Evolutionary conservation across 2,329 filamentous ascomycete genomes (phyloP), one percentile per base, ranked within the genome.

Genomic region (Orbilia blumenaviensis): DNA sequence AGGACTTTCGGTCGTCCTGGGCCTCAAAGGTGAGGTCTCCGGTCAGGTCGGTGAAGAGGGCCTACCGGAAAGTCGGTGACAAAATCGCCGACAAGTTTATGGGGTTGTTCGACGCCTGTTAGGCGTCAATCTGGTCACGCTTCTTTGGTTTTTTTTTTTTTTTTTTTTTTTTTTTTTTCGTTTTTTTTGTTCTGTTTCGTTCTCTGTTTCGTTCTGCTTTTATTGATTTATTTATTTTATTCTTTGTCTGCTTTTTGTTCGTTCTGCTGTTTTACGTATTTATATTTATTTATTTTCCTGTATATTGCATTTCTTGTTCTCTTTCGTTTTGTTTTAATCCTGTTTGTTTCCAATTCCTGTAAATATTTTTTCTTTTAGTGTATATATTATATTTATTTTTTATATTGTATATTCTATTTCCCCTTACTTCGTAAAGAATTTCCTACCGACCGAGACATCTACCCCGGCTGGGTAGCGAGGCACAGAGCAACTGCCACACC

Each of bases 41-140:
- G 18, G 52, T 60, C 14, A 66, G 52, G 69, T 74, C 50, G n/a
- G 23, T 66, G 10, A 9, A 1, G 10, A 38, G 32, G 61, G 42
- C 69, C 29, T 69, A 61, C 54, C 41, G 32, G 52, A 50, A 69
- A 60, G 46, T 54, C 34, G 44, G 44, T 21, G 56, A 71, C 23
- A 46, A 18, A n/a, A 25, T 56, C 18, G 44, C 18, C 8, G 14
- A 44, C 5, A 58, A 63, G n/a, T 14, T 56, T 5, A 10, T 9
- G 2, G 16, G n/a, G 0, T 44, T 46, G 23, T 5, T 41, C 12
- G 56, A 56, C 52, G 66, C 56, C 3, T 54, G 27, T 12, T 63
- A 63, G 36, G n/a, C 21, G 52, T 25, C 18, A 14, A 18, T 16
- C n/a, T 52, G 23, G 46, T 23, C n/a, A 8, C n/a, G n/a, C n/a